These are phyloP conservation scores for Phycomyces nitens DNA, from an alignment of 192 early-diverging fungal genomes.

Conservation along the genomic window DNA sequence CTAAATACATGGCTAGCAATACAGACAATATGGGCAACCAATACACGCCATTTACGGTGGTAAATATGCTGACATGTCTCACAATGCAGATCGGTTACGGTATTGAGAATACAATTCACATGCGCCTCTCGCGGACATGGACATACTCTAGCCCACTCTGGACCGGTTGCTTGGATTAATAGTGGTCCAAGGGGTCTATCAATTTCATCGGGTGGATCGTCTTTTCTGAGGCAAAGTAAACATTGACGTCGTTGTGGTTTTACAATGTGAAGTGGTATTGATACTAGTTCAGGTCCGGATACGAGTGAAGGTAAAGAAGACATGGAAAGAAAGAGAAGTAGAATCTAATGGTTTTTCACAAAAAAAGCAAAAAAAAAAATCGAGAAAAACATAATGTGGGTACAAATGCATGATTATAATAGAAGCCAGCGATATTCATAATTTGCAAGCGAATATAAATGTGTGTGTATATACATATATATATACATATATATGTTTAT, in stretches of 20 bases:
- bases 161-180: slow-evolving; percentile 11
- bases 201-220: background rate
- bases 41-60: background rate
- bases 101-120: background rate
- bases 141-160: slow-evolving; percentile 3
- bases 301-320: too few species aligned
- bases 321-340: too few species aligned
- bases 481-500: too few species aligned
- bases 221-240: background rate
- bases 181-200: slow-evolving; percentile 2
- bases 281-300: too few species aligned
- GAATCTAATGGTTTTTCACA: too few species aligned
- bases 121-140: slow-evolving; percentile 8
- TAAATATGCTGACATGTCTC: slow-evolving; percentile 9
- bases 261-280: too few species aligned
- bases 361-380: too few species aligned
- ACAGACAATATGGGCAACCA: slow-evolving; percentile 2
- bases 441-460: too few species aligned
- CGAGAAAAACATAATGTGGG: too few species aligned
- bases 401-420: too few species aligned
- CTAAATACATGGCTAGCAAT: slow-evolving; percentile 11
- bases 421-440: too few species aligned
- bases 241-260: background rate
- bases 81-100: background rate
- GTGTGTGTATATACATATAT: too few species aligned